phyloP scores from a whole-genome alignment of 2,329 filamentous ascomycete genomes.

The Ceratocystis cacaofunesta region DNA sequence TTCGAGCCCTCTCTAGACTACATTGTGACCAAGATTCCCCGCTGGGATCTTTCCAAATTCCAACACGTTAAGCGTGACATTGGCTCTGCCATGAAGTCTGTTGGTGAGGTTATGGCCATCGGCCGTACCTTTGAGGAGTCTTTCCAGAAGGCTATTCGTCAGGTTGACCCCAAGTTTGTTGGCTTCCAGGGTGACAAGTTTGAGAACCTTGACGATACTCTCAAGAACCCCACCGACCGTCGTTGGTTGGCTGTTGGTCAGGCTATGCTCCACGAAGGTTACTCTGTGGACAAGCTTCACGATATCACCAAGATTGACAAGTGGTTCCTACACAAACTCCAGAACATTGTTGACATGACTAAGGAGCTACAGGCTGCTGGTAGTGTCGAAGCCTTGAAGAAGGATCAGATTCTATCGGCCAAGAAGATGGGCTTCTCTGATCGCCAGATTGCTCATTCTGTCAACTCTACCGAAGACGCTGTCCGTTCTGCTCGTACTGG shows the following conservation, averaged over 20 bases:
- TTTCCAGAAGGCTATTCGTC: conserved; percentile 95
- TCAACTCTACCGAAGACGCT: conserved; percentile 75
- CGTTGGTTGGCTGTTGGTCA: conserved; percentile 95
- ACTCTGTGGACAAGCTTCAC: conserved; percentile 81
- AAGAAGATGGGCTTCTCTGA: conserved; percentile 99
- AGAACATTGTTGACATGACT: conserved; percentile 89
- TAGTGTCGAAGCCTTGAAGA: conserved; percentile 68
- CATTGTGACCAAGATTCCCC: conserved; percentile 95
- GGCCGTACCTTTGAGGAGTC: conserved; percentile 97
- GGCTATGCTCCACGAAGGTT: conserved; percentile 94
- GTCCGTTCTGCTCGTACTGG: conserved; percentile 71
- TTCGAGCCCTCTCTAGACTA: conserved; percentile 97
- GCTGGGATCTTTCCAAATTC: conserved; percentile 98
- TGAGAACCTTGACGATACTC: conserved; percentile 76
- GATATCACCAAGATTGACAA: conserved; percentile 97
- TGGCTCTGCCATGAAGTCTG: conserved; percentile 96
- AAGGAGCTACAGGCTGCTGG: conserved; percentile 73
- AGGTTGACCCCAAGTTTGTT: conserved; percentile 82
- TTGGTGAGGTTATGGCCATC: conserved; percentile 98
- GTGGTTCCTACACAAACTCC: conserved; percentile 97
- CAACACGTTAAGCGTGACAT: conserved; percentile 97
- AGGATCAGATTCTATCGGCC: conserved; percentile 74
- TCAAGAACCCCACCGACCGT: conserved; percentile 87
- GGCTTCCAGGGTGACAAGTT: conserved; percentile 95
- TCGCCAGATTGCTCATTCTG: conserved; percentile 77